Evolutionary conservation across 2,329 filamentous ascomycete genomes (phyloP).

Genomic region (Fusarium goolgardi): DNA sequence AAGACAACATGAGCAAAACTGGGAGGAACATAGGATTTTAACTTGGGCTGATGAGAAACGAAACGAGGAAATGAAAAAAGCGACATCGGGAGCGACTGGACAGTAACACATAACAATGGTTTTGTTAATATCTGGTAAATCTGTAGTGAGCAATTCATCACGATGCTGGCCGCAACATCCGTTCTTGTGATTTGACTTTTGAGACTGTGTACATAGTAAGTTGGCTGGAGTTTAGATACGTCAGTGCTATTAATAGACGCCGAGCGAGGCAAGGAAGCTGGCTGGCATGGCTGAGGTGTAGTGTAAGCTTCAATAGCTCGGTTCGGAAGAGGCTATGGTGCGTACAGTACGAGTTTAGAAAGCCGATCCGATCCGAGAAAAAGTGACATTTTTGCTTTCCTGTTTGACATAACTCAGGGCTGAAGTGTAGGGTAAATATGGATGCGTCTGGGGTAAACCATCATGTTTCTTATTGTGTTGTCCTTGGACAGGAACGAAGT

Average conservation of each 20-base stretch:
- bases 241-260: slow-evolving; percentile 7
- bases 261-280: background rate
- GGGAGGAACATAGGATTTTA: slow-evolving; percentile 17
- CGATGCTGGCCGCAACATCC: background rate
- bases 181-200: background rate
- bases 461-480: background rate
- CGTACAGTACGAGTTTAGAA: background rate
- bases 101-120: slow-evolving; percentile 7
- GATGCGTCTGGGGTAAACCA: background rate
- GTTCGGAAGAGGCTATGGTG: slow-evolving; percentile 18
- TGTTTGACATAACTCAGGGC: background rate
- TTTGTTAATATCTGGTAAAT: slow-evolving; percentile 8
- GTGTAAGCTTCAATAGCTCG: slow-evolving; percentile 7
- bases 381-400: background rate
- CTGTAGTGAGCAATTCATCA: slow-evolving; percentile 7
- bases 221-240: background rate
- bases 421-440: slow-evolving; percentile 12
- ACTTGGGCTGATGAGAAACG: slow-evolving; percentile 37
- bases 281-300: background rate
- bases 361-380: slow-evolving; percentile 24
- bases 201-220: background rate
- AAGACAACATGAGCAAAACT: background rate
- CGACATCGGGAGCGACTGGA: slow-evolving; percentile 12
- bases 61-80: slow-evolving; percentile 29
- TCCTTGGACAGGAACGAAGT: background rate